Evolutionary conservation across 495 filamentous ascomycete species (phyloP).

Genomic region (Aspergillus mulundensis): DNA sequence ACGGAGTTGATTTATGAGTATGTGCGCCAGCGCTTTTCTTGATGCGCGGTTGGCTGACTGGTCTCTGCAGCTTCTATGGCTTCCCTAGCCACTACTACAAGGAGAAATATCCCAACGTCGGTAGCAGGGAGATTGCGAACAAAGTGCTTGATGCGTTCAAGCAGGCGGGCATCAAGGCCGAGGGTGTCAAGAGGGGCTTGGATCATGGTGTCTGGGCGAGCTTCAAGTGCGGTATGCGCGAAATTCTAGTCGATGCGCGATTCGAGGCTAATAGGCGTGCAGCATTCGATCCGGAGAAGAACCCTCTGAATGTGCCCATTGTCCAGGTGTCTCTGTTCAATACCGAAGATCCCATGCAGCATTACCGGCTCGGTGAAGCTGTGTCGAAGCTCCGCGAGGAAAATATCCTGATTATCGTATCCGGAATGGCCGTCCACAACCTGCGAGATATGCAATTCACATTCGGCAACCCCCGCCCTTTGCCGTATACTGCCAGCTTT

Average conservation of each 20-base stretch:
- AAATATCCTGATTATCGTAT: constrained; percentile 67
- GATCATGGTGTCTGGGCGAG: constrained; percentile 80
- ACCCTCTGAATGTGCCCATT: constrained; percentile 72
- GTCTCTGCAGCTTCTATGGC: constrained; percentile 59
- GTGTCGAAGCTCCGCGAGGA: constrained; percentile 65
- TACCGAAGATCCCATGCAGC: constrained; percentile 63
- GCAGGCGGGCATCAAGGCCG: constrained; percentile 58
- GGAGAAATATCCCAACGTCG: constrained; percentile 66
- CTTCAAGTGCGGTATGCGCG: constrained; percentile 55
- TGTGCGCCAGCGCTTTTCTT: not conserved
- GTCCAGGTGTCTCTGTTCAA: constrained; percentile 77
- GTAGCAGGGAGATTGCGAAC: constrained; percentile 61
- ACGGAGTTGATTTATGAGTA: constrained; percentile 81
- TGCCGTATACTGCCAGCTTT: constrained; percentile 70
- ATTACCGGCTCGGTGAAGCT: constrained; percentile 69
- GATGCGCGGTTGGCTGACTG: not conserved
- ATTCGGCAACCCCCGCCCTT: constrained; percentile 39
- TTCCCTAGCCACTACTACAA: constrained; percentile 63
- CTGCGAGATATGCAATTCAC: constrained; percentile 59
- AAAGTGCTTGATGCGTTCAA: constrained; percentile 58
- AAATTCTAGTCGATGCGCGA: not conserved
- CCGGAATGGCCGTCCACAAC: constrained; percentile 89
- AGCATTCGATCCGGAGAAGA: constrained; percentile 67
- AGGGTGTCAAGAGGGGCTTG: constrained; percentile 62
- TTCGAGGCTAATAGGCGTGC: not conserved